Evolutionary conservation across 345 rosid species (phyloP), one percentile per base, ranked within the genome.

Genomic region (Brassica nigra): DNA sequence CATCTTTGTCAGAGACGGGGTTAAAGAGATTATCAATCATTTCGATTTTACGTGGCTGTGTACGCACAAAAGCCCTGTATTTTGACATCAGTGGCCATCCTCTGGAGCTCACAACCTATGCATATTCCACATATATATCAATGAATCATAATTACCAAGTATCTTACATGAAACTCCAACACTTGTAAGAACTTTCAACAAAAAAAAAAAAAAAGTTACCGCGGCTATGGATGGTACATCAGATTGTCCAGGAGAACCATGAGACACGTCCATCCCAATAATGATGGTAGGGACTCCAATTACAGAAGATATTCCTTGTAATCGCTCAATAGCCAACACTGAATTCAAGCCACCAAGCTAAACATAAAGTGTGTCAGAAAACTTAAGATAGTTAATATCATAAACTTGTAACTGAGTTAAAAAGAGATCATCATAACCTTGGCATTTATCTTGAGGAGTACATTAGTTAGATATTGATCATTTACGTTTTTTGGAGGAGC

Each of bases 251-350:
- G 98, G 98, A 6, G 98, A 93, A 15, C 97, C 98, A 82, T 93
- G 98, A 0, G 98, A 90, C 7, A 93, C 95, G 83, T 90, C 97
- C 98, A 93, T 93, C 3, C 98, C 97, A 73, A 94, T 83, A 75
- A 91, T 92, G 14, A 92, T 82, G 7, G 98, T 90, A 2, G 96
- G 97, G 76, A 70, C 80, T 85, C 84, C 83, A 0, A 92, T 90
- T 34, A 90, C 86, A 10, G 76, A 4, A 4, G 98, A 92, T 4
- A 88, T 84, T n/a, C 90, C 77, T 12, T 81, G 91, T 31, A 87
- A 44, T 5, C 80, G 87, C 76, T 94, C 97, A 20, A 92, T 75
- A 7, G 88, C 80, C 28, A 94, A 80, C 76, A 89, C 3, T 1
- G 94, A 88, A 73, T 90, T 94, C 76, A 91, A 76, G 7, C 98